Evolutionary conservation across 2,329 filamentous ascomycete genomes (phyloP), one percentile per base, ranked within the genome.

Genomic region (Arthrobotrys pseudoclavata): DNA sequence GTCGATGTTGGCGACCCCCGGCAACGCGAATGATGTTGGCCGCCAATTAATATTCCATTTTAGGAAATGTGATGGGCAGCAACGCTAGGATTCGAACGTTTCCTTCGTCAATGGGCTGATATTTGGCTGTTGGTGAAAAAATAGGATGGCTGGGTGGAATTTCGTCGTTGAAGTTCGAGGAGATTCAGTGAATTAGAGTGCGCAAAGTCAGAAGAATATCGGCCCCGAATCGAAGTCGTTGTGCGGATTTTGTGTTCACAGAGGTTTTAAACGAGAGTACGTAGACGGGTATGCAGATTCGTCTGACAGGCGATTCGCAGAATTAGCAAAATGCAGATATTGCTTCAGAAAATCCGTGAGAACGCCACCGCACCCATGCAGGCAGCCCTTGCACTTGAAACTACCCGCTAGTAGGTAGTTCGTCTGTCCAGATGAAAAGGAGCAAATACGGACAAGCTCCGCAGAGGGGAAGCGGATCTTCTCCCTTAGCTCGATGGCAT

Each of bases 51-150:
- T 70, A 67, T 22, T 76, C 72, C 72, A 52, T 57, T 61, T 70
- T 50, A 29, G 72, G 72, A 76, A 76, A 57, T 61, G 60, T 76
- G 50, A 76, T 76, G 72, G 72, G 47, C n/a, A n/a, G 57, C 52
- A 55, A 13, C 20, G 20, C 13, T 3, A 50, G 20, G 20, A 37
- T 45, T 48, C 24, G 42, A 24, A 15, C 47, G 42, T 26, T 15
- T 40, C 31, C 48, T 60, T 48, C 64, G 64, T 69, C 64, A 60
- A 63, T 45, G 18, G 64, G 48, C 22, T 47, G 34, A 29, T 24
- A 48, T 63, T 29, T 37, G 57, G 26, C 34, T 48, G 37, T 42
- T 55, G 12, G 31, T 31, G 34, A 20, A 69, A 76, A 57, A 76
- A 48, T 63, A 26, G 55, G 22, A 52, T 69, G 71, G 71, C 57